Evolutionary conservation across 2,329 filamentous ascomycete species (phyloP).

Genomic region (Sarocladiaceae sp.): DNA sequence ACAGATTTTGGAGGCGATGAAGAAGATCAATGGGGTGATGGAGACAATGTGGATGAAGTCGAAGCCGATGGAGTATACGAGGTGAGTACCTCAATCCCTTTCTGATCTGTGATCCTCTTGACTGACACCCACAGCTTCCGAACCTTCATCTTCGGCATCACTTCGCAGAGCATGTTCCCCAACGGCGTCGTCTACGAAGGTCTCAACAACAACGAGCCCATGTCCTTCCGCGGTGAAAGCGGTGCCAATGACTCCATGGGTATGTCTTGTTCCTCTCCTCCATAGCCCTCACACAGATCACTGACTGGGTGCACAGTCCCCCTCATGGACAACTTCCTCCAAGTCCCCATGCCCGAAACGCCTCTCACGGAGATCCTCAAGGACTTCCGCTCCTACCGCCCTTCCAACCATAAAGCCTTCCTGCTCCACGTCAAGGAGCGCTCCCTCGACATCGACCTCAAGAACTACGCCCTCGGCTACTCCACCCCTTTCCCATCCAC

Average conservation of each 20-base stretch:
- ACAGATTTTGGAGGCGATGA: conserved; percentile 51
- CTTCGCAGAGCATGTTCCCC: conserved; percentile 88
- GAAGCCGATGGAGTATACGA: conserved; percentile 72
- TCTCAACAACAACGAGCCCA: conserved; percentile 56
- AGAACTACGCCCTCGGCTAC: conserved; percentile 48
- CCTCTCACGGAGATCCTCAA: conserved; percentile 81
- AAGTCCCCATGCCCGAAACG: conserved; percentile 82
- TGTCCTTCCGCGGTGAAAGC: conserved; percentile 84
- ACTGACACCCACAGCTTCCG: conserved; percentile 55
- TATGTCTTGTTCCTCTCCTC: neutral
- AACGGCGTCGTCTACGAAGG: conserved; percentile 86
- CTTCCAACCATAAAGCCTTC: conserved; percentile 82
- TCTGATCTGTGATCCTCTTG: neutral
- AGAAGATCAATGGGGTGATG: conserved; percentile 72
- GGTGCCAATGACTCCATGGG: conserved; percentile 89
- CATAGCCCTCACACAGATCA: neutral
- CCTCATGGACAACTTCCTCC: conserved; percentile 78
- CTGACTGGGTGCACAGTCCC: no score
- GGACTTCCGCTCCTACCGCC: conserved; percentile 85
- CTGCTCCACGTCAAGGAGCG: conserved; percentile 60
- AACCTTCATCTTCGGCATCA: conserved; percentile 96
- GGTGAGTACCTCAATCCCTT: neutral
- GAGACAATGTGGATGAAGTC: conserved; percentile 90
- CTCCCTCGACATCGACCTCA: conserved; percentile 44
- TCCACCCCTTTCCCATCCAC: conserved; percentile 13